Percentiles rank a stretch among this genome's conserved stretches.
Evolutionary conservation across 805 yeast genomes (phyloP).

Genomic region (Priceomyces castillae): DNA sequence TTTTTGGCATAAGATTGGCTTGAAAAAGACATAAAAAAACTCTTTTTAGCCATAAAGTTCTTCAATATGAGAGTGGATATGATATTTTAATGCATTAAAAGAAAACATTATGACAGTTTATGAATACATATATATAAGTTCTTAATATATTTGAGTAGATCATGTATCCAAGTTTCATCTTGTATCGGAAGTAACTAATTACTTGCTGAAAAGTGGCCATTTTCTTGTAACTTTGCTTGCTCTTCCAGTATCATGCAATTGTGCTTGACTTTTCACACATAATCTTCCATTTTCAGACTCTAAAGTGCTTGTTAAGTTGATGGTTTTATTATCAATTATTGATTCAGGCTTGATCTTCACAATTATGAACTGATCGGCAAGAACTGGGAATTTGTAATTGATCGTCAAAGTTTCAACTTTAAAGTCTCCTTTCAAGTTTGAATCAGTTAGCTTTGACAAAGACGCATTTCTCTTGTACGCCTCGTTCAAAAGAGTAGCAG

Average conservation of each 20-base stretch:
- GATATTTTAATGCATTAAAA: background rate
- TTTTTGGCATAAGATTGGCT: constrained; percentile 22
- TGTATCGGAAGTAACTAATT: too few relatives aligned
- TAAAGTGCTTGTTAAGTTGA: constrained; percentile 50
- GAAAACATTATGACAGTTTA: background rate
- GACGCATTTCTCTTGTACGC: constrained; percentile 57
- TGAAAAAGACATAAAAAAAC: constrained; percentile 13
- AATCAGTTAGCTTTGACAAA: constrained; percentile 33
- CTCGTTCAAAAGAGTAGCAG: constrained; percentile 80
- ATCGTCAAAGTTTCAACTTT: constrained; percentile 49
- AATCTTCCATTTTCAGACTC: constrained; percentile 51
- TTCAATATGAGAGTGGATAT: background rate
- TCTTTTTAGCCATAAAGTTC: background rate
- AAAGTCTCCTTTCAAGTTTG: constrained; percentile 41
- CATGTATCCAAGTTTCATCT: too few relatives aligned
- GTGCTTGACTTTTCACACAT: constrained; percentile 57
- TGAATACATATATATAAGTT: background rate
- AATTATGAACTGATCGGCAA: constrained; percentile 74
- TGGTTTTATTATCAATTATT: constrained; percentile 24
- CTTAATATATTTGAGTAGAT: background rate
- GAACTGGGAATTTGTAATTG: constrained; percentile 66
- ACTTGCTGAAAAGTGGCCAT: background rate
- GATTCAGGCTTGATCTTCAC: constrained; percentile 48
- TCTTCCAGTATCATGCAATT: constrained; percentile 39
- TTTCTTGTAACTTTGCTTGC: constrained; percentile 1